Evolutionary conservation across 371 early-diverging fungal species (phyloP), one percentile per base, ranked within the genome.

Genomic region (Apophysomyces variabilis): DNA sequence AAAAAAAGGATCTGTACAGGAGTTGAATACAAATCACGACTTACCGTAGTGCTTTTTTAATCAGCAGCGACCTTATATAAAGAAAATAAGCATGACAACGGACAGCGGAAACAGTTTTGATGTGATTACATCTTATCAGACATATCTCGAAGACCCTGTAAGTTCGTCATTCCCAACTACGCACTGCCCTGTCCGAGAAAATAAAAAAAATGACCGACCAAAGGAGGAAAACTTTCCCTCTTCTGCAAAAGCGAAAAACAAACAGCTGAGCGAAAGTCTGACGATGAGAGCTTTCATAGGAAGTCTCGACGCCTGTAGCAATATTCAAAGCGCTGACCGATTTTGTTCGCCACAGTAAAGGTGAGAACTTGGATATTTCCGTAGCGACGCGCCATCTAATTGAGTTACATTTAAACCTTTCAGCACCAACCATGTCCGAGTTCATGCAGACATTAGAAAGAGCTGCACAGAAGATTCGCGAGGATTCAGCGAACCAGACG

Each of bases 271-370:
- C 46, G 16, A 26, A 6, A 11, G n/a, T 7, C 16, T 14, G 18
- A 35, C 61, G 7, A 38, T 6, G 13, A 18, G 5, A 26, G 35
- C n/a, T 4, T 35, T 7, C 43, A 43, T 61, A 90, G 86, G 92
- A 91, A 67, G 73, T 95, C 35, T 92, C 96, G n/a, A 89, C 92
- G 63, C 94, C 97, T 2, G 92, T 96, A 12, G 95, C 93, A 7
- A 90, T 94, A 35, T 92, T 96, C 65, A 88, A 92, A 78, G 86
- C 94, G 1, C 76, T 95, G 57, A 87, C 90, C 8, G 91, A 92
- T 61, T 85, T 90, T 43, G 89, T 92, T 68, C 87, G 86, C 73
- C 80, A 87, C 46, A 87, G 85, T 54, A 80, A 81, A 72, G 90
- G 90, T 89, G 82, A 46, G 60, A 14, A 64, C 5, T n/a, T 6